Base-by-base conservation (phyloP, 352 stramenopile species). In the Globisporangium cystogenes region DNA sequence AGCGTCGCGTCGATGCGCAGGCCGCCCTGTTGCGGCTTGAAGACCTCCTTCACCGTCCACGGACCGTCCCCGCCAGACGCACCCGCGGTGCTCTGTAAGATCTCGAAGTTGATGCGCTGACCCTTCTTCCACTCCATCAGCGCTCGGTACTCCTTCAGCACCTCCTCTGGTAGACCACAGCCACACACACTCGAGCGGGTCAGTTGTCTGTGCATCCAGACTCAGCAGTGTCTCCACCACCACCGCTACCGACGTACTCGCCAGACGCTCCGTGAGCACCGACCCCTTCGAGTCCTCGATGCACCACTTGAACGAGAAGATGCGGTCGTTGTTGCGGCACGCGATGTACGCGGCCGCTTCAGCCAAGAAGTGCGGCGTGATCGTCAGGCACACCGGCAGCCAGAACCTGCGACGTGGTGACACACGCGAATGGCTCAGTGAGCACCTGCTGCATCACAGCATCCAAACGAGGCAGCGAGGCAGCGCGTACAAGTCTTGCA, bases 291-390 rank as follows among this genome's bases (percentile, higher is more conserved):
- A 31, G 36, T 68, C 67, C 41, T 77, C 64, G 33, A 59, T 70
- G 41, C 82, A 93, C 82, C 82, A 93, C 29, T 80, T 81, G 43
- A 90, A 90, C 51, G 74, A 84, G 48, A 89, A 93, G n/a, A 86
- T 72, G 37, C 82, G 76, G 46, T 82, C 74, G 35, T 79, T 74
- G 61, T 90, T 82, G 48, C 78, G 76, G 21, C 71, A 88, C 27
- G 75, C 71, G 48, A 93, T 90, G 53, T 85, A 93, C 33, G 71
- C 76, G 48, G 82, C 76, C n/a, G 77, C 76, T 49, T 93, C 82
- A 0, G 79, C 82, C 24, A 93, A 62, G 48, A 87, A 70, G 16
- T 71, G 59, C 8, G 82, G 71, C 15, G 70, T 69, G 11, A 71
- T 72, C 40, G 70, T 67, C 48, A 87, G 56, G 44, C 79, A 93